Percentiles rank a stretch among this genome's conserved stretches.
phyloP scores from a whole-genome alignment of 257 asterid genomes.

The Echites panduratus region DNA sequence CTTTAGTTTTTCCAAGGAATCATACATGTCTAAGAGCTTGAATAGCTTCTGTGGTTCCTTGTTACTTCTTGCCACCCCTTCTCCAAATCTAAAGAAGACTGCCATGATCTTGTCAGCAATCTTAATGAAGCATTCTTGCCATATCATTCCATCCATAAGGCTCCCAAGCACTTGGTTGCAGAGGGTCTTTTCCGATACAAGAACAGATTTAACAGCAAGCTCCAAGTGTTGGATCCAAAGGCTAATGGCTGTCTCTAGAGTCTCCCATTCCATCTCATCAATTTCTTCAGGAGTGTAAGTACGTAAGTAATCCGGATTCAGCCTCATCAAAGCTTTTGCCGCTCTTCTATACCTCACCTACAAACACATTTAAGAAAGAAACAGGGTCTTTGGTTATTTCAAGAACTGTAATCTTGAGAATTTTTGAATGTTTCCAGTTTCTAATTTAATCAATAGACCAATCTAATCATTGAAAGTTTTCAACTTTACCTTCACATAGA shows the following conservation, averaged over 20 bases:
- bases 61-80: conserved; percentile 71
- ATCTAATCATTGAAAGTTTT: neutral
- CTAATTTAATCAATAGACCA: neutral
- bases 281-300: conserved; percentile 66
- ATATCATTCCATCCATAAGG: conserved; percentile 41
- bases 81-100: conserved; percentile 83
- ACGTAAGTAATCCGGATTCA: conserved; percentile 62
- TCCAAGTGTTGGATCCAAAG: conserved; percentile 76
- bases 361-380: too few relatives aligned
- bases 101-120: conserved; percentile 87
- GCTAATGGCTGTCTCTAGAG: conserved; percentile 55
- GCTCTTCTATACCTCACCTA: conserved; percentile 65
- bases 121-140: conserved; percentile 77
- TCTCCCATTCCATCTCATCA: conserved; percentile 71
- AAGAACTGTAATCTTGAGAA: neutral
- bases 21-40: conserved; percentile 79
- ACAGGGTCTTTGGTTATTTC: neutral
- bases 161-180: conserved; percentile 48
- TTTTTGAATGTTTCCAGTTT: neutral
- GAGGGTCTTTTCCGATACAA: conserved; percentile 56
- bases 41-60: conserved; percentile 83
- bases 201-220: conserved; percentile 45
- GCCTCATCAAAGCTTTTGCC: conserved; percentile 75
- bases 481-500: conserved; percentile 56
- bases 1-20: conserved; percentile 48